Evolutionary conservation across 177 flowering plant species (phyloP), one percentile per base, ranked within the genome.

Genomic region (Vitis hybrid): DNA sequence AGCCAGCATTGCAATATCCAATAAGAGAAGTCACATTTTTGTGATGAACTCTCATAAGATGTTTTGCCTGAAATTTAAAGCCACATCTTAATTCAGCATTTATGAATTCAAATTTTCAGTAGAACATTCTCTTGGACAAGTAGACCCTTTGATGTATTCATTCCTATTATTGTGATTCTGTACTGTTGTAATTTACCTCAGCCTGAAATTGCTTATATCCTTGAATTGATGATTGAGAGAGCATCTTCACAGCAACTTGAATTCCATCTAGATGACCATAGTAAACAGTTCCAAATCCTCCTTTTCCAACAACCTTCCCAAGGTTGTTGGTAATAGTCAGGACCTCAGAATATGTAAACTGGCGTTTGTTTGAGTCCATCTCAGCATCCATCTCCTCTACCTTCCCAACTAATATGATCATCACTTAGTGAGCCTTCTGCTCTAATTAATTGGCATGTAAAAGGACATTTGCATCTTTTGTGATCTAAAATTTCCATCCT

Each of bases 261-360:
- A 57, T 70, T 15, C 68, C 69, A 17, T 67, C 60, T 45, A 78
- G 52, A 48, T 39, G 23, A 10, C 79, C 79, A 66, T 63, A 72
- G 21, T 70, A 74, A 54, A 74, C 77, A 10, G 57, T 71, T 39
- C 77, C 80, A 64, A 70, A 78, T 19, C 77, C 80, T 54, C 75
- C 75, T 51, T 60, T 70, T 0, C 80, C 80, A 48, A 77, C 52
- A 1, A 67, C 65, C 10, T 19, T 62, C 51, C 64, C 68, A 55
- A 74, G 67, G 54, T 71, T 71, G 61, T 58, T 51, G 21, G 80
- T 78, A 21, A 74, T 70, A 6, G 11, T 54, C 4, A 61, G 7
- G 3, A 75, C 26, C 58, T 69, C 65, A 34, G 30, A 13, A 56
- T 56, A 74, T 11, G 67, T 64, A 34, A 67, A 74, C 15, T 45